A percentile compares a stretch with the other conserved stretches of the same genome.
Conservation (phyloP, 1,139 yeast genomes). For the Wickerhamomyces sp. region DNA sequence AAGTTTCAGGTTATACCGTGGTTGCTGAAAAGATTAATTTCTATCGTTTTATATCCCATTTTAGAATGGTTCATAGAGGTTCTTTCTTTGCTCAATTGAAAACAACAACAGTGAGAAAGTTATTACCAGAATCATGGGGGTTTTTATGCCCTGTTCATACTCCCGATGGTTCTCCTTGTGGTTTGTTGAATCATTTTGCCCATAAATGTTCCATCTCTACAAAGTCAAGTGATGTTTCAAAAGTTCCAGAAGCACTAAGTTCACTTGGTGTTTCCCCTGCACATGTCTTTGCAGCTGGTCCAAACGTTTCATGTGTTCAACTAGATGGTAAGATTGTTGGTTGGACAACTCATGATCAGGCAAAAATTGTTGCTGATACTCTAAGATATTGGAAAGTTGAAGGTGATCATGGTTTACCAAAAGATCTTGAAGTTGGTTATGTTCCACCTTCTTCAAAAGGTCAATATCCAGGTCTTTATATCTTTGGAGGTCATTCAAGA, state of each 20-base stretch:
- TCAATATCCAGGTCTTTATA: slow-evolving; percentile 92
- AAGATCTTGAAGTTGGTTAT: slow-evolving; percentile 86
- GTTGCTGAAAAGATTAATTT: slow-evolving; percentile 98
- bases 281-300: slow-evolving; percentile 80
- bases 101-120: slow-evolving; percentile 94
- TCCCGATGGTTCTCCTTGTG: slow-evolving; percentile 99
- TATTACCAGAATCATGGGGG: slow-evolving; percentile 98
- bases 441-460: slow-evolving; percentile 95
- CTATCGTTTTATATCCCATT: slow-evolving; percentile 94
- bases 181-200: slow-evolving; percentile 91
- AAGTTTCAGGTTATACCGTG: slow-evolving; percentile 96
- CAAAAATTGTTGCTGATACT: slow-evolving; percentile 81
- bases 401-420: slow-evolving; percentile 69
- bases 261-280: slow-evolving; percentile 81
- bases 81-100: slow-evolving; percentile 97
- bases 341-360: slow-evolving; percentile 90
- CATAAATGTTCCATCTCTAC: slow-evolving; percentile 92
- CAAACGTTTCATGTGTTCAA: slow-evolving; percentile 82
- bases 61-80: slow-evolving; percentile 99
- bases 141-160: slow-evolving; percentile 98
- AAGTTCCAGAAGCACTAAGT: slow-evolving; percentile 60
- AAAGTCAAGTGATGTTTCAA: slow-evolving; percentile 64
- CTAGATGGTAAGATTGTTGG: slow-evolving; percentile 91
- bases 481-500: slow-evolving; percentile 89
- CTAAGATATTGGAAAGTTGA: slow-evolving; percentile 91